A percentile compares a stretch with the other conserved stretches of the same genome.
These are phyloP conservation scores for Caryopteris hybrid DNA, from an alignment of 305 asterid genomes.

Conservation along the genomic window DNA sequence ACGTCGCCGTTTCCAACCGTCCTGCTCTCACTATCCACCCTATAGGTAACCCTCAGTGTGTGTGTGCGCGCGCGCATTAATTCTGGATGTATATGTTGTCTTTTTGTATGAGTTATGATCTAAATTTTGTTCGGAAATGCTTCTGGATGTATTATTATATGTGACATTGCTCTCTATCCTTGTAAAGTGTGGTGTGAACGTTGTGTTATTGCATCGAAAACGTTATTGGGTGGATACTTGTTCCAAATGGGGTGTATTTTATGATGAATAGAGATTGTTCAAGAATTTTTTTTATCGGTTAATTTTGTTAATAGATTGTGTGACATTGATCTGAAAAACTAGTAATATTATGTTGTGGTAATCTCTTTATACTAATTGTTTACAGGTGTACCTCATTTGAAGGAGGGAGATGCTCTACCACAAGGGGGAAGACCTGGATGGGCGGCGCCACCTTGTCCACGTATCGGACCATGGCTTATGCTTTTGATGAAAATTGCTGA, in stretches of 20 bases:
- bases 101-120: not conserved
- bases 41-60: slow-evolving; percentile 36
- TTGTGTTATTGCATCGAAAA: not conserved
- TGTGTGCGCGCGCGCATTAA: not conserved
- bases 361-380: slow-evolving; percentile 10
- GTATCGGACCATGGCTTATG: slow-evolving; percentile 80
- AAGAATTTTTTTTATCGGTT: not conserved
- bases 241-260: not conserved
- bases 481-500: slow-evolving; percentile 78
- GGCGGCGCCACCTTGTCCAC: slow-evolving; percentile 95
- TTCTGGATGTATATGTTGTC: not conserved
- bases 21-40: slow-evolving; percentile 92
- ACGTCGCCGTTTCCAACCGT: slow-evolving; percentile 76
- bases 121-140: not conserved
- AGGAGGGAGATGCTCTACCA: slow-evolving; percentile 76
- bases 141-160: not conserved
- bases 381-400: slow-evolving; percentile 85
- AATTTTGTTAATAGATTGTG: not conserved
- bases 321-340: not conserved
- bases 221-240: too few species aligned
- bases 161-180: not conserved
- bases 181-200: not conserved
- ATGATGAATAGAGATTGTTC: not conserved
- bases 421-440: slow-evolving; percentile 90
- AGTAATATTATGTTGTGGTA: not conserved